phyloP scores from a whole-genome alignment of 257 asterid genomes.

The Gynochthodes officinalis region DNA sequence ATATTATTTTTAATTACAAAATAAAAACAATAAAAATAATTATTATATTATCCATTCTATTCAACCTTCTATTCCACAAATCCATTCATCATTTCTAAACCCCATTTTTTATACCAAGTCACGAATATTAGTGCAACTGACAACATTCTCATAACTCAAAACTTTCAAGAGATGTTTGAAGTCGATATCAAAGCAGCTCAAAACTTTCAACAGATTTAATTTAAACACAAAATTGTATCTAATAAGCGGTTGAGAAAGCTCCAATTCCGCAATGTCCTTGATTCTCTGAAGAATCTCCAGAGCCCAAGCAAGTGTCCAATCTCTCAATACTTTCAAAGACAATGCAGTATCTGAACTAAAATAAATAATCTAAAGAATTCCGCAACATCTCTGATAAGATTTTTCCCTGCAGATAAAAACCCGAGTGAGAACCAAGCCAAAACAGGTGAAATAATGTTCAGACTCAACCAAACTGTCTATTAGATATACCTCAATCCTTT shows the following conservation, averaged over 20 bases:
- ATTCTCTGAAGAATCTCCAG: background rate
- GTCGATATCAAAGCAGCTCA: background rate
- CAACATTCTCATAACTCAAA: background rate
- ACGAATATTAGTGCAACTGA: background rate
- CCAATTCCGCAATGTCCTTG: background rate
- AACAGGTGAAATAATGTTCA: no score
- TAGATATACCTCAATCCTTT: constrained; percentile 46
- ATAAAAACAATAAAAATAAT: no score
- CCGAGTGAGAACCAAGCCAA: background rate
- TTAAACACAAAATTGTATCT: background rate
- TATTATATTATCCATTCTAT: no score
- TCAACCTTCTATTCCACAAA: no score
- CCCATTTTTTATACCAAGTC: no score
- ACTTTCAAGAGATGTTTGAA: background rate
- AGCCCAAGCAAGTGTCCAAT: background rate
- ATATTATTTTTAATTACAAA: no score
- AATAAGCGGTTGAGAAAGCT: background rate
- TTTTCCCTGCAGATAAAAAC: background rate
- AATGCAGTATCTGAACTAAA: background rate
- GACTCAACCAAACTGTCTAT: no score
- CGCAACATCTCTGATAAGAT: background rate
- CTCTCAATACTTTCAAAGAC: background rate
- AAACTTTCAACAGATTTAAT: background rate
- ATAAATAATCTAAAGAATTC: background rate
- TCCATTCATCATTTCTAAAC: no score